Percentiles rank a stretch among this genome's conserved stretches.
Conservation (phyloP, 164 flowering plant genomes). For the Chimonanthus salicifolius region DNA sequence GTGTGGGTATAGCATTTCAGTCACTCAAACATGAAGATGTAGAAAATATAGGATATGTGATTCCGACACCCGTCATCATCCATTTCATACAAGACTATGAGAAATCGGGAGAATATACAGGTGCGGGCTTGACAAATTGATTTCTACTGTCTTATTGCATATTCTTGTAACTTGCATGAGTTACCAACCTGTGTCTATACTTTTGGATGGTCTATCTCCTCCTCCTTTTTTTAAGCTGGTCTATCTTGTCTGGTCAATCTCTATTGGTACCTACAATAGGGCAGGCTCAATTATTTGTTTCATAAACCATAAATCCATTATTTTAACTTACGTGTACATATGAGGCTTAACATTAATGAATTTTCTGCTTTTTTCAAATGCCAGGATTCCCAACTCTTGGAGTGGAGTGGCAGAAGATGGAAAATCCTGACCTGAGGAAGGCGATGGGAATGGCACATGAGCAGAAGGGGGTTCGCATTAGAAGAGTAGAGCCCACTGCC, state of each 20-base stretch:
- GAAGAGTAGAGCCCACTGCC: slow-evolving; percentile 86
- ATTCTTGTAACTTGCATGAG: too few species aligned
- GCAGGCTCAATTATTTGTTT: too few species aligned
- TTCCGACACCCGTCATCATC: slow-evolving; percentile 92
- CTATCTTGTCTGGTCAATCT: too few species aligned
- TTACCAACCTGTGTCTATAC: too few species aligned
- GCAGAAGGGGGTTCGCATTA: slow-evolving; percentile 91
- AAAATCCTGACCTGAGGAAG: slow-evolving; percentile 91
- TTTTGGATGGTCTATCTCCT: too few species aligned
- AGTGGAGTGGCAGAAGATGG: slow-evolving; percentile 99
- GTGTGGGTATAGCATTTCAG: slow-evolving; percentile 99
- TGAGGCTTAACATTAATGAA: not conserved
- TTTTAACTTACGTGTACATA: not conserved
- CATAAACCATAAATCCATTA: not conserved
- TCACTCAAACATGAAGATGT: slow-evolving; percentile 96
- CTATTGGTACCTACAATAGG: too few species aligned
- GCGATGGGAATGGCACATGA: slow-evolving; percentile 85
- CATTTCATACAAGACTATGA: slow-evolving; percentile 94
- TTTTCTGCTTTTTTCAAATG: slow-evolving; percentile 2
- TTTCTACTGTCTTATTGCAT: too few species aligned
- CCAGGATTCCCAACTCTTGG: slow-evolving; percentile 91
- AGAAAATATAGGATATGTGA: slow-evolving; percentile 97
- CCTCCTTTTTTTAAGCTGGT: too few species aligned
- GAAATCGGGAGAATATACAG: slow-evolving; percentile 88
- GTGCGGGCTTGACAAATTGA: slow-evolving; percentile 24